A percentile compares a stretch with the other conserved stretches of the same genome.
phyloP scores from a whole-genome alignment of 257 asterid genomes.

The Pogostemon cablin region DNA sequence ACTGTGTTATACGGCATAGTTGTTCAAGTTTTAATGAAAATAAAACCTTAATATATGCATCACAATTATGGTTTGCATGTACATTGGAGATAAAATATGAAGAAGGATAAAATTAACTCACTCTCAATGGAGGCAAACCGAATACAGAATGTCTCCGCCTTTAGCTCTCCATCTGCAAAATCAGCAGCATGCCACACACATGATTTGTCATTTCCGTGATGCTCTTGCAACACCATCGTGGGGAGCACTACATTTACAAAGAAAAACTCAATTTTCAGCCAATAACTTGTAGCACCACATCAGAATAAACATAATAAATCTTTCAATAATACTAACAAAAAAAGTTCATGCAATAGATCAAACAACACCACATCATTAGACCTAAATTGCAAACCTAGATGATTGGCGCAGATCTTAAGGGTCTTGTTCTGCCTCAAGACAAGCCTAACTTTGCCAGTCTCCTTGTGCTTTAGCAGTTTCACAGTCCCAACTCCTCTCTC shows the following conservation, averaged over 20 bases:
- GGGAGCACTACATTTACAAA: constrained; percentile 53
- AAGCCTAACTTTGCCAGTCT: constrained; percentile 73
- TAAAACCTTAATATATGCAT: neutral
- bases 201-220: constrained; percentile 82
- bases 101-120: constrained; percentile 37
- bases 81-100: neutral
- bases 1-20: no score
- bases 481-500: constrained; percentile 89
- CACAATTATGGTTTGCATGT: neutral
- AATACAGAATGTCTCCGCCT: constrained; percentile 74
- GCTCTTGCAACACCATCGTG: constrained; percentile 70
- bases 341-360: neutral
- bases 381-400: constrained; percentile 54
- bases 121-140: constrained; percentile 76
- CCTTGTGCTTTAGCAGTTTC: constrained; percentile 78
- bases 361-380: neutral
- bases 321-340: neutral
- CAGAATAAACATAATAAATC: neutral
- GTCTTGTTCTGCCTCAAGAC: constrained; percentile 94
- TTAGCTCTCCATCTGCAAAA: constrained; percentile 86
- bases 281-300: neutral
- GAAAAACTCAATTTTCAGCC: constrained; percentile 17
- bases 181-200: constrained; percentile 95
- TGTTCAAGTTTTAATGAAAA: no score
- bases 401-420: constrained; percentile 89